These are phyloP conservation scores for Blastobotrys peoriensis DNA, from an alignment of 805 yeast genomes.

Conservation along the genomic window DNA sequence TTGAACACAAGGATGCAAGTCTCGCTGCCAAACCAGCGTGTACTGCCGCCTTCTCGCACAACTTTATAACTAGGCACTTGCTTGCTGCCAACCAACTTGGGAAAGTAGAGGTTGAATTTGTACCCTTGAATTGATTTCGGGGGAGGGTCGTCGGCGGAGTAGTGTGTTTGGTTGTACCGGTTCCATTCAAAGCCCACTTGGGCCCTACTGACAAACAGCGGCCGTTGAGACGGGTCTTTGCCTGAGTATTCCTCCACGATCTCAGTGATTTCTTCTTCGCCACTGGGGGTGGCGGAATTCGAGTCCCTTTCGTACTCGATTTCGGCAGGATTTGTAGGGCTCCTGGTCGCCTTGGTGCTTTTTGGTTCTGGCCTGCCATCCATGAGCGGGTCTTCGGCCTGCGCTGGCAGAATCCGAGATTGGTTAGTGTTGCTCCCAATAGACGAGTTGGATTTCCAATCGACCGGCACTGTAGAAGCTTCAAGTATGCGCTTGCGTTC, in stretches of 20 bases:
- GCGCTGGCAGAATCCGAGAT: neutral
- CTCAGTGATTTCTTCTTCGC: neutral
- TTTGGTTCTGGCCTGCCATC: neutral
- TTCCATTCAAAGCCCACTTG: constrained; percentile 33
- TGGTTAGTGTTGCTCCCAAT: no score
- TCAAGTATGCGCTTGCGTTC: neutral
- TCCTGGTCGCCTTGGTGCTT: neutral
- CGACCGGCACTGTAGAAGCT: neutral
- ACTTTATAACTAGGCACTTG: constrained; percentile 29
- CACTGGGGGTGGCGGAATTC: neutral
- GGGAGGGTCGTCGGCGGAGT: constrained; percentile 30
- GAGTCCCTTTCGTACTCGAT: neutral
- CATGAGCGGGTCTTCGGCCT: neutral
- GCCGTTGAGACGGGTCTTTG: neutral
- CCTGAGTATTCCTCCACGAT: neutral
- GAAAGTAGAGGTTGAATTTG: constrained; percentile 32
- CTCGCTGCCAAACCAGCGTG: constrained; percentile 9
- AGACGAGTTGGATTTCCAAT: neutral
- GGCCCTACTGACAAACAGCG: neutral
- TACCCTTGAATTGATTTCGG: constrained; percentile 35
- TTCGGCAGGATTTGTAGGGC: neutral
- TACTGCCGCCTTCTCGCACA: constrained; percentile 14
- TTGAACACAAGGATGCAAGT: constrained; percentile 28
- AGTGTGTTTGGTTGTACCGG: constrained; percentile 32
- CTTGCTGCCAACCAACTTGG: constrained; percentile 23